Conservation (phyloP, 768 basidiomycete species). For the Cyclocybe aegerita region DNA sequence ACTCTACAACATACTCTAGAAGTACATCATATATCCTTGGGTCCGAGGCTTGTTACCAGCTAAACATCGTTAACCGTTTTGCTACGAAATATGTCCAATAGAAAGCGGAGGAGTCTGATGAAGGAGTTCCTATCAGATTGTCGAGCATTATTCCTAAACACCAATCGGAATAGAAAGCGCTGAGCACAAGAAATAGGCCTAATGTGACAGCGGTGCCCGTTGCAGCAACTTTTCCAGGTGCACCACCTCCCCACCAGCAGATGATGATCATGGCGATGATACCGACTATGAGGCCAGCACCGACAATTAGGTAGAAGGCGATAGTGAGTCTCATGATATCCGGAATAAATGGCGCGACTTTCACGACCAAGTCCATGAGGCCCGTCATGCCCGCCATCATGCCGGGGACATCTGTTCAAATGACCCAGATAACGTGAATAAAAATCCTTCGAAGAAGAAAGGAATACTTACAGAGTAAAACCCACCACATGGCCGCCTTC, state of each 20-base stretch:
- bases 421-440: background rate
- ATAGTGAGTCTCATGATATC: conserved; percentile 19
- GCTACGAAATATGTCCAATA: conserved; percentile 28
- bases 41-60: conserved; percentile 17
- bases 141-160: conserved; percentile 27
- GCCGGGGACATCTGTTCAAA: conserved; percentile 23
- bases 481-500: conserved; percentile 21
- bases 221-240: conserved; percentile 17
- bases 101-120: conserved; percentile 22
- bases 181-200: conserved; percentile 20
- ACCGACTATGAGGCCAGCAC: conserved; percentile 19
- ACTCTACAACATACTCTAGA: too few relatives aligned
- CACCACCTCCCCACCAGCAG: conserved; percentile 16
- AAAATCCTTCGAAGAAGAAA: background rate
- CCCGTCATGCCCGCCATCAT: conserved; percentile 32
- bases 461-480: conserved; percentile 17
- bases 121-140: conserved; percentile 25
- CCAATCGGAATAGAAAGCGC: conserved; percentile 28
- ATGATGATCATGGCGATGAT: conserved; percentile 17
- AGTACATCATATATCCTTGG: too few relatives aligned
- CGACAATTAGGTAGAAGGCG: conserved; percentile 24
- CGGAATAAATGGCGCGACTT: conserved; percentile 14
- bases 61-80: conserved; percentile 26
- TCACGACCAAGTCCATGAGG: conserved; percentile 28
- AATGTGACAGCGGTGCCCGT: conserved; percentile 21